Evolutionary conservation across 139 green algal species (phyloP), one percentile per base, ranked within the genome.

Genomic region (Closterium sp.): DNA sequence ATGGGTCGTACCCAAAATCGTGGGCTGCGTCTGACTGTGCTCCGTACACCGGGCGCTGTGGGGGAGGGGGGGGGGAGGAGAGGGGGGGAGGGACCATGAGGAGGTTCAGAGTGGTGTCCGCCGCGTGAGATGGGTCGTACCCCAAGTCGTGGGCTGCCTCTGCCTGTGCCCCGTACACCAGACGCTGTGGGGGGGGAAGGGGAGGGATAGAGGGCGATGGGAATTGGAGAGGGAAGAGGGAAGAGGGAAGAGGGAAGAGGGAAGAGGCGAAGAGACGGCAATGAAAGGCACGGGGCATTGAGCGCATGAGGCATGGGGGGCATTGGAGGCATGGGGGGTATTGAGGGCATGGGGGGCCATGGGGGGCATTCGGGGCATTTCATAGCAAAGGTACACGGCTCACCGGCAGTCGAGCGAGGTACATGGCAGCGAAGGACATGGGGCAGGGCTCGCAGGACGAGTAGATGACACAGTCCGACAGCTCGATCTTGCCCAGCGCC

Each of bases 341-440:
- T 94, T 25, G 21, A 86, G 87, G 9, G 92, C 90, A 93, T 94
- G 94, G 31, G 92, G 85, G 34, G 94, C 83, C 19, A 91, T 92
- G 88, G 92, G 86, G 55, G 89, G 23, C 25, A 10, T 8, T 8
- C 38, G 38, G 36, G 36, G 36, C 36, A 55, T 55, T n/a, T n/a
- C n/a, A n/a, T n/a, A 55, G 3, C 31, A 30, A 9, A 89, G 89
- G 36, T 23, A 6, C 36, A 55, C 25, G 55, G 4, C 91, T 83
- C 4, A 94, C 91, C 69, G 94, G 94, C 3, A 94, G 28, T 8
- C 86, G 69, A 7, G 92, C 84, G 30, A 94, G 84, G 85, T 94
- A 93, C 35, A 94, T 94, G 55, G 92, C 92, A 21, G 89, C 92
- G 28, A 94, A 94, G 91, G 89, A 94, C 92, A 94, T 94, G 64